Evolutionary conservation across 345 rosid species (phyloP).

Genomic region (Cardamine occulta): DNA sequence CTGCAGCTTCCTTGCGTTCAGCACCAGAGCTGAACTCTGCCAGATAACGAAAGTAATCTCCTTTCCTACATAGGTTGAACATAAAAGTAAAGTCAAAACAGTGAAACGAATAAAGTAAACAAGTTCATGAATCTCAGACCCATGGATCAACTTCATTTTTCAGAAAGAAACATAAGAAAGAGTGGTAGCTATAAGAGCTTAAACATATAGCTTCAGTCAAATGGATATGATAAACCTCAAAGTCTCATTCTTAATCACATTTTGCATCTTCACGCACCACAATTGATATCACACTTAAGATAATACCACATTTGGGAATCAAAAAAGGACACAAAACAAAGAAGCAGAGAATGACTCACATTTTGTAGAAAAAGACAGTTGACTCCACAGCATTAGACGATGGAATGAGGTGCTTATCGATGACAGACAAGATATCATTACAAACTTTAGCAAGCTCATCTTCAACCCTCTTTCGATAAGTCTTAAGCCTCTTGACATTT

Average conservation of each 20-base stretch:
- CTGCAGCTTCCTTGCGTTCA: conserved; percentile 62
- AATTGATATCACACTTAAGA: not conserved
- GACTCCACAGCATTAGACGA: conserved; percentile 53
- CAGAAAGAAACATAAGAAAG: conserved; percentile 14
- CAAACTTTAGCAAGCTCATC: conserved; percentile 54
- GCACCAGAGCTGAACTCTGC: conserved; percentile 58
- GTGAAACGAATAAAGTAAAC: not conserved
- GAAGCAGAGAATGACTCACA: conserved; percentile 40
- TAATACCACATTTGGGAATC: not conserved
- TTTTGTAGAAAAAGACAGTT: conserved; percentile 57
- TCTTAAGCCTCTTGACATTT: conserved; percentile 55
- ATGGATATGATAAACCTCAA: not conserved
- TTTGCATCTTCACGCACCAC: not conserved
- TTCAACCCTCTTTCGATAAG: conserved; percentile 54
- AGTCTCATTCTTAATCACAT: not conserved
- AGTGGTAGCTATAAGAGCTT: not conserved
- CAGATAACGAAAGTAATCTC: conserved; percentile 57
- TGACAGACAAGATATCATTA: conserved; percentile 49
- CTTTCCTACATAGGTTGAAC: conserved; percentile 50
- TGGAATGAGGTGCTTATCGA: conserved; percentile 60
- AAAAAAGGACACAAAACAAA: not conserved
- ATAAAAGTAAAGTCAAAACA: conserved; percentile 1
- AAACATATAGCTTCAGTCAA: not conserved
- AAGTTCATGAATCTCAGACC: not conserved
- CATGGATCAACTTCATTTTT: not conserved